Percentiles rank a stretch among this genome's conserved stretches.
These are phyloP conservation scores for Coccinonectria pachysandricola DNA, from an alignment of 2,329 filamentous ascomycete genomes.

Conservation along the genomic window DNA sequence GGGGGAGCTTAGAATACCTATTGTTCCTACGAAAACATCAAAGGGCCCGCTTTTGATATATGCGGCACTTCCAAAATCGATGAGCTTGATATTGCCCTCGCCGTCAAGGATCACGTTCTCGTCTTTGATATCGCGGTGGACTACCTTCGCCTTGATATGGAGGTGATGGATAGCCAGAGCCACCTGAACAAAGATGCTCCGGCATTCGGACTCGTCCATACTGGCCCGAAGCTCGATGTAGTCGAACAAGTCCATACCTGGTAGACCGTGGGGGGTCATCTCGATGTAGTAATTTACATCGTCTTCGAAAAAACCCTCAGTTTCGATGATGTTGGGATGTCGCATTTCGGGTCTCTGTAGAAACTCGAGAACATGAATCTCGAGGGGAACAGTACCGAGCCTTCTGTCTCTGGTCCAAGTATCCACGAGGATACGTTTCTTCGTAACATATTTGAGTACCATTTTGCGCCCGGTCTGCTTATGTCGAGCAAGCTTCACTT, in stretches of 20 bases:
- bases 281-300: slow-evolving; percentile 96
- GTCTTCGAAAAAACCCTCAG: slow-evolving; percentile 67
- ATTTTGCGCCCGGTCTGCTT: slow-evolving; percentile 74
- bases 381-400: slow-evolving; percentile 86
- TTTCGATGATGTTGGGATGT: slow-evolving; percentile 62
- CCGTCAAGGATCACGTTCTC: slow-evolving; percentile 96
- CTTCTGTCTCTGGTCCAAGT: slow-evolving; percentile 94
- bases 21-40: slow-evolving; percentile 97
- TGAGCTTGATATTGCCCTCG: slow-evolving; percentile 90
- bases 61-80: slow-evolving; percentile 94
- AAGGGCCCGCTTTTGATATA: slow-evolving; percentile 98
- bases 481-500: slow-evolving; percentile 88
- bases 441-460: slow-evolving; percentile 96
- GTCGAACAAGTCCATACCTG: slow-evolving; percentile 97
- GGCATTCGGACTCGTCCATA: slow-evolving; percentile 91
- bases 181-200: slow-evolving; percentile 92
- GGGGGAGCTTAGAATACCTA: slow-evolving; percentile 52
- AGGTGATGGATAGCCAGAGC: slow-evolving; percentile 82
- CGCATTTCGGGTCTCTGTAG: slow-evolving; percentile 62
- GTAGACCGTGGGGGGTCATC: slow-evolving; percentile 89
- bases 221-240: slow-evolving; percentile 94
- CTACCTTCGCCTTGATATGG: slow-evolving; percentile 81
- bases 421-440: slow-evolving; percentile 90
- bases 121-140: slow-evolving; percentile 97
- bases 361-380: slow-evolving; percentile 95